Conservation (phyloP, 306 rosid species). For the Amphicarpaea edgeworthii region DNA sequence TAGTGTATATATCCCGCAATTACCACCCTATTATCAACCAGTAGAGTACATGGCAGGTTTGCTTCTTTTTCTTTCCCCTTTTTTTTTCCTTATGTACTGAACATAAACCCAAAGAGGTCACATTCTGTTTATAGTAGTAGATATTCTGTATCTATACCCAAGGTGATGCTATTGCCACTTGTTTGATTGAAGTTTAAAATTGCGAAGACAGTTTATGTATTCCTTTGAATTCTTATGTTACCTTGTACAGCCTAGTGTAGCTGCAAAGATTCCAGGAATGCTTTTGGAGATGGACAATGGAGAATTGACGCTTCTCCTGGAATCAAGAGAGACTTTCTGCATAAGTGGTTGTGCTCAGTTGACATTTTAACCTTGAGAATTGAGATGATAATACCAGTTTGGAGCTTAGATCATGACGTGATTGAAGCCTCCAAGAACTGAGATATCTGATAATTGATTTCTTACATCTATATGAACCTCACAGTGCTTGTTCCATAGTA, state of each 20-base stretch:
- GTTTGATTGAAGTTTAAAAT: constrained; percentile 3
- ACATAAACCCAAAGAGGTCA: neutral
- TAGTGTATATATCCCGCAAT: neutral
- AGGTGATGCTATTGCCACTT: neutral
- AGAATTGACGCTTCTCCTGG: constrained; percentile 77
- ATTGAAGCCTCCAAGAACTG: constrained; percentile 42
- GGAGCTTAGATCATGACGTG: neutral
- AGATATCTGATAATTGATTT: constrained; percentile 41
- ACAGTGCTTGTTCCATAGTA: constrained; percentile 24
- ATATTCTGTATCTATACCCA: constrained; percentile 18
- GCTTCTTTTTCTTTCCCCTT: neutral
- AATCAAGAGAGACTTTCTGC: constrained; percentile 80
- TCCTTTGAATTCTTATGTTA: constrained; percentile 9
- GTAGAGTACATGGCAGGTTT: constrained; percentile 69
- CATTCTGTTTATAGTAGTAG: neutral
- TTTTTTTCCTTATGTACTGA: constrained; percentile 19
- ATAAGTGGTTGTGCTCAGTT: constrained; percentile 74
- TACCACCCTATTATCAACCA: constrained; percentile 42
- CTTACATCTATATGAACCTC: constrained; percentile 5
- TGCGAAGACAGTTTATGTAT: too few relatives aligned
- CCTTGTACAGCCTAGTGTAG: constrained; percentile 67
- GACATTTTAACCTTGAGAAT: constrained; percentile 41
- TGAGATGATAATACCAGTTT: too few relatives aligned
- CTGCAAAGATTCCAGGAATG: constrained; percentile 89
- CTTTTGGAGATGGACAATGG: constrained; percentile 93